Evolutionary conservation across 2,329 filamentous ascomycete species (phyloP), one percentile per base, ranked within the genome.

Genomic region (Exophiala sp.): DNA sequence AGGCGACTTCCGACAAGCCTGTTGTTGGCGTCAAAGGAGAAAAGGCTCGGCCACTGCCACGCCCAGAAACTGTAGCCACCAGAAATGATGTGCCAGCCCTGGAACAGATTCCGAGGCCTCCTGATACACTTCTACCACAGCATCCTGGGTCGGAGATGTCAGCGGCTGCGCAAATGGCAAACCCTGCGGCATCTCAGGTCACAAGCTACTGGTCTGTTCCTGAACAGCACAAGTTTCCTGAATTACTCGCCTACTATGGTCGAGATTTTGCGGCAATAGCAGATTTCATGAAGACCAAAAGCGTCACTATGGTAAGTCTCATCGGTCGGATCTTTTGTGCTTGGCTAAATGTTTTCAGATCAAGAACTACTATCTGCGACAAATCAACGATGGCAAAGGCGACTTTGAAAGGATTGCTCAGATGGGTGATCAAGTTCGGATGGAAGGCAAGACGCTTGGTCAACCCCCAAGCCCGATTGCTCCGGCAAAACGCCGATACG

Each of bases 131-230:
- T 12, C 4, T 50, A 50, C 47, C 45, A 38, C 52, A 57, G 18
- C 52, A 60, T 47, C 34, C 50, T 20, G 10, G 45, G 5, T 12
- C 45, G 16, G 57, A 62, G 10, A 35, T 50, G n/a, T 33, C 50
- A 7, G 5, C 40, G 24, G 41, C 38, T 10, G 33, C 50, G 38
- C 38, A 47, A 20, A 42, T 38, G n/a, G 32, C 46, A 41, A 34
- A 47, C 20, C 41, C 50, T 14, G 43, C 35, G 42, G 16, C 50
- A 12, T 61, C 71, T 54, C 72, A 74, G 48, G 72, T 75, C 29
- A 77, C 74, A 3, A 78, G 76, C 54, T 78, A 78, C 62, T 78
- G 76, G 76, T 78, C 76, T 55, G 76, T 78, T 12, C 74, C 74
- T 10, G 76, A 78, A 59, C 70, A 74, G 58, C 67, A 70, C 35